Evolutionary conservation across 805 yeast species (phyloP).

Genomic region (Yueomyces sp.): DNA sequence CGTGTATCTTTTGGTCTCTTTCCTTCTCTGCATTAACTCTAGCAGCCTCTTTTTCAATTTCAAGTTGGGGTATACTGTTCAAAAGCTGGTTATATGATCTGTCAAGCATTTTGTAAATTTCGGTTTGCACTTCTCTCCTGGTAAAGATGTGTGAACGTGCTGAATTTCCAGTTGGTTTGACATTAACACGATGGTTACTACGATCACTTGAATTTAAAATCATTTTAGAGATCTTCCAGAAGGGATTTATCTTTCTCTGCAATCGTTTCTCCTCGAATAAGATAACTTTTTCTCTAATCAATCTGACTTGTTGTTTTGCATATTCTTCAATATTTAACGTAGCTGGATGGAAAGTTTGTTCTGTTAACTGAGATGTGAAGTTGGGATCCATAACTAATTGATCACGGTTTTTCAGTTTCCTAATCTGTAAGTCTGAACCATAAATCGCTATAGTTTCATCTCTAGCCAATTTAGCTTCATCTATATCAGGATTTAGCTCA

Average conservation of each 20-base stretch:
- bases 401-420: neutral
- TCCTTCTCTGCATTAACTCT: conserved; percentile 22
- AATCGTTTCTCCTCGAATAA: conserved; percentile 14
- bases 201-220: conserved; percentile 3
- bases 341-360: conserved; percentile 4
- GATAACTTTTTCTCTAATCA: conserved; percentile 24
- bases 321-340: conserved; percentile 45
- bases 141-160: neutral
- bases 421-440: conserved; percentile 2
- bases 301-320: conserved; percentile 33
- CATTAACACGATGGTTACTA: too few relatives aligned
- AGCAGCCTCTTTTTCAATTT: conserved; percentile 11
- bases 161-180: too few relatives aligned
- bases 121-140: conserved; percentile 4
- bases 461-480: conserved; percentile 4
- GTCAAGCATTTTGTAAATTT: conserved; percentile 3
- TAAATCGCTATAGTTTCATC: conserved; percentile 7
- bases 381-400: conserved; percentile 1
- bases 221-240: conserved; percentile 11
- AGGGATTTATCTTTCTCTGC: conserved; percentile 15
- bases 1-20: conserved; percentile 18
- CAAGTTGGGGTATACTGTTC: conserved; percentile 6
- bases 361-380: neutral
- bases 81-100: conserved; percentile 10
- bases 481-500: neutral